phyloP scores from a whole-genome alignment of 805 yeast genomes.

The Wickerhamiella kurtzmanii region DNA sequence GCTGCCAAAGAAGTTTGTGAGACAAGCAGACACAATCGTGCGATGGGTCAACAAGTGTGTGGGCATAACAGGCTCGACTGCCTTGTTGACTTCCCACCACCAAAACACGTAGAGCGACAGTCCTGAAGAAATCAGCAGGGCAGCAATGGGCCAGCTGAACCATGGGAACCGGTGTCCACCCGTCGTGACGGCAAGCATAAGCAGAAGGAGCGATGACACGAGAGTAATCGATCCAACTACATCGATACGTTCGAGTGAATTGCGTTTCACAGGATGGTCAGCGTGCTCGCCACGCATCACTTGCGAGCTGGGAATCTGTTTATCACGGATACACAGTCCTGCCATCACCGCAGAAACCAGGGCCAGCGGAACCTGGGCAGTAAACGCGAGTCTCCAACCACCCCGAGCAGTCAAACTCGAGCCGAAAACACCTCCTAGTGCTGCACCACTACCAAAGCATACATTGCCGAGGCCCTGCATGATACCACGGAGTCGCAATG shows the following conservation, averaged over 20 bases:
- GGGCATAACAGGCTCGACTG: conserved; percentile 57
- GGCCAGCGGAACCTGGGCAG: conserved; percentile 29
- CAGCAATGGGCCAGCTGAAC: conserved; percentile 30
- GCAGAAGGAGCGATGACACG: conserved; percentile 42
- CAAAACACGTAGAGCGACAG: conserved; percentile 31
- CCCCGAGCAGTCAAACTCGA: conserved; percentile 39
- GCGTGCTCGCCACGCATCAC: conserved; percentile 9
- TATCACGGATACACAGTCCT: conserved; percentile 10
- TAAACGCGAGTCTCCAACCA: conserved; percentile 51
- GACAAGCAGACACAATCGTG: conserved; percentile 51
- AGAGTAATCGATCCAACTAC: conserved; percentile 50
- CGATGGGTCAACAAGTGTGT: conserved; percentile 41
- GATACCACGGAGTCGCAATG: conserved; percentile 62
- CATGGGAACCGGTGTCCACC: conserved; percentile 46
- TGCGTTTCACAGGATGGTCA: conserved; percentile 26
- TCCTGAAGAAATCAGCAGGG: conserved; percentile 26
- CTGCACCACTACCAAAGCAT: conserved; percentile 64
- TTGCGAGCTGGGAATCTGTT: conserved; percentile 22
- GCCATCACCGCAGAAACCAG: conserved; percentile 21
- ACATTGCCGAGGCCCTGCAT: conserved; percentile 75
- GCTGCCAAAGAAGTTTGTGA: conserved; percentile 56
- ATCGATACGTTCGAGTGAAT: conserved; percentile 47
- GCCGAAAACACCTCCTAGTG: conserved; percentile 47
- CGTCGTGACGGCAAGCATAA: conserved; percentile 52
- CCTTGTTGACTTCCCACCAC: conserved; percentile 37